phyloP scores from a whole-genome alignment of 257 asterid species.

The Anisodus acutangulus region DNA sequence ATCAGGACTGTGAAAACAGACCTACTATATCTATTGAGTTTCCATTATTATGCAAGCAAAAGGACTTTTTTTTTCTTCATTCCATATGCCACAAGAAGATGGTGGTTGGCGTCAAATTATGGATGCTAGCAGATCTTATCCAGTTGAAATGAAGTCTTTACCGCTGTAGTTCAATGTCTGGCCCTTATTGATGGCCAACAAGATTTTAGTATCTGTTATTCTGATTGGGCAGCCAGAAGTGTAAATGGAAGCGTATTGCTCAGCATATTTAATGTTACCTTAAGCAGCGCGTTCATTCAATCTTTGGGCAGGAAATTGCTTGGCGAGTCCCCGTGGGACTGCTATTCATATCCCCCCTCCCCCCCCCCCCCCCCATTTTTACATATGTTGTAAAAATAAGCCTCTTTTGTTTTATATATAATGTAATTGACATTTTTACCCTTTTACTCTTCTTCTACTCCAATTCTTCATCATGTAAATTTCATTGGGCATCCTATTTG shows the following conservation, averaged over 20 bases:
- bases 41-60: background rate
- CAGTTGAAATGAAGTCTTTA: slow-evolving; percentile 19
- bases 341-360: too few relatives aligned
- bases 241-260: slow-evolving; percentile 16
- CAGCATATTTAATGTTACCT: background rate
- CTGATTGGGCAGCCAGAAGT: background rate
- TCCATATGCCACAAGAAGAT: slow-evolving; percentile 18
- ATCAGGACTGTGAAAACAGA: slow-evolving; percentile 4
- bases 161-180: background rate
- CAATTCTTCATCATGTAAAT: too few relatives aligned
- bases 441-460: too few relatives aligned
- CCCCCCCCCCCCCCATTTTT: too few relatives aligned
- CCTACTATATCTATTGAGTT: slow-evolving; percentile 2
- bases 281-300: background rate
- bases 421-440: too few relatives aligned
- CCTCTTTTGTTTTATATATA: too few relatives aligned
- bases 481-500: too few relatives aligned
- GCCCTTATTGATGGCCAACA: background rate
- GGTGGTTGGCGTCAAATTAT: slow-evolving; percentile 18
- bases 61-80: background rate
- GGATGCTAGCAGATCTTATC: background rate
- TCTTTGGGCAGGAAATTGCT: too few relatives aligned
- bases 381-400: too few relatives aligned
- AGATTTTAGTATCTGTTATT: background rate
- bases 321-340: too few relatives aligned